Conservation (phyloP, 257 asterid species). For the Lithospermum erythrorhizon region DNA sequence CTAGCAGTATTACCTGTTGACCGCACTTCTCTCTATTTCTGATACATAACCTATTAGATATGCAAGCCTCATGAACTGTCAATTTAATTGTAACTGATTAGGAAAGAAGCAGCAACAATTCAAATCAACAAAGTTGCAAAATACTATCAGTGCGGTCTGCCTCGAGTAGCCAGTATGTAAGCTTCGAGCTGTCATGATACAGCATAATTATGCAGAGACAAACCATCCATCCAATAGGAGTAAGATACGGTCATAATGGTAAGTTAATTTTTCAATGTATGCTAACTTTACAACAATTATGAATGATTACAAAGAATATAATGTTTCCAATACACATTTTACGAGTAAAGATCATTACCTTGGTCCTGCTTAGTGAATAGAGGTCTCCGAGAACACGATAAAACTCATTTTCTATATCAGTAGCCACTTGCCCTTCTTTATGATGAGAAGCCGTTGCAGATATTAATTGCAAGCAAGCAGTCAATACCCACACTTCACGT, state of each 20-base stretch:
- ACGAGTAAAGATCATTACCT: constrained; percentile 38
- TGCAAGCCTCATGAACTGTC: constrained; percentile 97
- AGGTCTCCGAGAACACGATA: constrained; percentile 89
- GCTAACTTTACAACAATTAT: neutral
- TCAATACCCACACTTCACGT: constrained; percentile 98
- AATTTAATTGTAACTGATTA: constrained; percentile 24
- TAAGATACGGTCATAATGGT: neutral
- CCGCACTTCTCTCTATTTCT: constrained; percentile 82
- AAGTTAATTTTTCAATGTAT: neutral
- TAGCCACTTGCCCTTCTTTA: constrained; percentile 56
- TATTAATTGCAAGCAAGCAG: constrained; percentile 80
- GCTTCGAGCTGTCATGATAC: neutral
- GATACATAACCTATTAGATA: constrained; percentile 88
- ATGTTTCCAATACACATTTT: neutral
- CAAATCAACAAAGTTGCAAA: neutral
- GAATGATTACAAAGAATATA: neutral
- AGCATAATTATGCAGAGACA: neutral
- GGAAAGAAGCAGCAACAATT: constrained; percentile 8
- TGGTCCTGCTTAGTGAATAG: constrained; percentile 77
- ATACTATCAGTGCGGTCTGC: neutral
- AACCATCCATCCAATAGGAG: neutral
- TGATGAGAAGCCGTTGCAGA: constrained; percentile 62
- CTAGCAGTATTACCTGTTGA: constrained; percentile 58
- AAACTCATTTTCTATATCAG: constrained; percentile 86
- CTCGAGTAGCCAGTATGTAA: neutral